phyloP scores from a whole-genome alignment of 352 stramenopile genomes.

The Phytophthora agathidicida region DNA sequence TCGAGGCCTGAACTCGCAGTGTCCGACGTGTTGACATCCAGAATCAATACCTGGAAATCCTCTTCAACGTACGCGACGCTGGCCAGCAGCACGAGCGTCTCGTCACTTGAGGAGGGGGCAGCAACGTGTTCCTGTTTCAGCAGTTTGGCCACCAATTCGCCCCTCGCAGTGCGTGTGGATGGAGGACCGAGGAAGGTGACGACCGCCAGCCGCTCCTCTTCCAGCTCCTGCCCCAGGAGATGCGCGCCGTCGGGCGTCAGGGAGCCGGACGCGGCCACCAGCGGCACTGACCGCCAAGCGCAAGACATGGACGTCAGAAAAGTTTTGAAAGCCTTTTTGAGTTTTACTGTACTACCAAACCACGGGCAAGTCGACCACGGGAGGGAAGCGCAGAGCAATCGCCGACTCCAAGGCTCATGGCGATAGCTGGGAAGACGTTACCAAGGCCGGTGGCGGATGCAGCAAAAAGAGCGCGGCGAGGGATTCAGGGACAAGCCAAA shows the following conservation, averaged over 20 bases:
- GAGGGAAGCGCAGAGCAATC: too few relatives aligned
- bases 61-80: slow-evolving; percentile 49
- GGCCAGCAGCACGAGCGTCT: slow-evolving; percentile 45
- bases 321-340: background rate
- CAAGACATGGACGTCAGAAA: slow-evolving; percentile 40
- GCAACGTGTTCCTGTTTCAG: slow-evolving; percentile 9
- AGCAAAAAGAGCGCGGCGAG: too few relatives aligned
- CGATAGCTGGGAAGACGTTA: too few relatives aligned
- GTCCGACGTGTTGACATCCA: slow-evolving; percentile 38
- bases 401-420: too few relatives aligned
- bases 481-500: too few relatives aligned
- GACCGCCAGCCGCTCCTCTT: slow-evolving; percentile 58
- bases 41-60: slow-evolving; percentile 58
- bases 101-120: slow-evolving; percentile 5
- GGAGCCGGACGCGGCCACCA: slow-evolving; percentile 43
- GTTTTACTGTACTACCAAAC: slow-evolving; percentile 17
- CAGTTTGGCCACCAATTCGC: slow-evolving; percentile 40
- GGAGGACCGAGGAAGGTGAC: slow-evolving; percentile 50
- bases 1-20: slow-evolving; percentile 5
- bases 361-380: too few relatives aligned
- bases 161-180: slow-evolving; percentile 28
- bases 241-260: slow-evolving; percentile 38
- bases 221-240: slow-evolving; percentile 50
- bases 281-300: slow-evolving; percentile 48
- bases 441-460: too few relatives aligned